phyloP scores from a whole-genome alignment of 2,329 filamentous ascomycete genomes.

The Westerdykella ornata region DNA sequence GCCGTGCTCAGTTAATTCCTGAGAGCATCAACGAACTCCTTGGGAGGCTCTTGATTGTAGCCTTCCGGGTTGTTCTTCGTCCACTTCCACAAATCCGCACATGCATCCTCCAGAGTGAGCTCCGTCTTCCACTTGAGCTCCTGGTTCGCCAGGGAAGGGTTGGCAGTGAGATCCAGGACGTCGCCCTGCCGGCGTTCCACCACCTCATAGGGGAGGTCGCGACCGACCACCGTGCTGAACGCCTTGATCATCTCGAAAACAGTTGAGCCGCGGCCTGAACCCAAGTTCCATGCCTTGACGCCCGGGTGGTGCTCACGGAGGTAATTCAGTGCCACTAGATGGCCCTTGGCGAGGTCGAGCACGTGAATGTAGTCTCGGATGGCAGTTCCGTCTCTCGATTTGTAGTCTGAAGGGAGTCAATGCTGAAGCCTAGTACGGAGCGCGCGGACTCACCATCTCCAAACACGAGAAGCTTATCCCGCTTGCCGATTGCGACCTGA shows the following conservation, averaged over 20 bases:
- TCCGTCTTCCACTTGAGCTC: constrained; percentile 92
- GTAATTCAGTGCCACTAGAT: constrained; percentile 84
- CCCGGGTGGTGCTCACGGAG: constrained; percentile 78
- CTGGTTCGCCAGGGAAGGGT: constrained; percentile 76
- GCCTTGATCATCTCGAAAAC: constrained; percentile 97
- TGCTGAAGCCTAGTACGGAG: constrained; percentile 3
- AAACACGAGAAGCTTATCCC: constrained; percentile 90
- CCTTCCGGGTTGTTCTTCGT: constrained; percentile 94
- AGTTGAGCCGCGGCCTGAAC: constrained; percentile 88
- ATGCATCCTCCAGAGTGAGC: constrained; percentile 84
- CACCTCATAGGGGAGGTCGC: constrained; percentile 79
- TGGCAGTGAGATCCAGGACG: constrained; percentile 89
- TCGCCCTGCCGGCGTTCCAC: constrained; percentile 77
- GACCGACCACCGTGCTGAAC: constrained; percentile 80
- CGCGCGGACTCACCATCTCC: constrained; percentile 61
- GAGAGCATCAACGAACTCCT: constrained; percentile 61
- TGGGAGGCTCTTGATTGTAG: constrained; percentile 85
- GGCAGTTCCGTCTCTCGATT: constrained; percentile 81
- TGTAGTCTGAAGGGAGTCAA: constrained; percentile 61
- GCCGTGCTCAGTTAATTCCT: constrained; percentile 25
- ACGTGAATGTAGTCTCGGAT: constrained; percentile 99
- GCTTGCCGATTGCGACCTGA: constrained; percentile 90
- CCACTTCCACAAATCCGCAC: constrained; percentile 93
- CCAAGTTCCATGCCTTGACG: constrained; percentile 92
- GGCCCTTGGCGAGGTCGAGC: constrained; percentile 77